Evolutionary conservation across 148 eudicot genomes (phyloP), one percentile per base, ranked within the genome.

Genomic region (Spergularia marina): DNA sequence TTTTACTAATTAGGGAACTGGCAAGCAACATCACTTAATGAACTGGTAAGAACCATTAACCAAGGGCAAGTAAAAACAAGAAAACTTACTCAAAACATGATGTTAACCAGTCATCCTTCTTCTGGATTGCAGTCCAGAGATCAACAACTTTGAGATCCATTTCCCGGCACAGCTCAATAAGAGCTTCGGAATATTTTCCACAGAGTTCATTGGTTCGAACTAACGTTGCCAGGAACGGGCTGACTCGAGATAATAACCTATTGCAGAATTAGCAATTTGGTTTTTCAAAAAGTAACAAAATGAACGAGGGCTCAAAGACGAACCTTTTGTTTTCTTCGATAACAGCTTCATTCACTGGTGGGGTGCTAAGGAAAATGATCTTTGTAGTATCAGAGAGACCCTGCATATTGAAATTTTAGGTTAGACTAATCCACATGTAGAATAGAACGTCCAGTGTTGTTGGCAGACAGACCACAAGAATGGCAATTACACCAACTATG

Each of bases 161-260:
- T 83, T 92, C 94, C 74, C 71, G 59, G 84, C 98, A 83, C 66
- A 95, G 75, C 65, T 90, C 86, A 74, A 90, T 73, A 72, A 92
- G 89, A 67, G 96, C 98, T 71, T 87, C 96, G 49, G 98, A 90
- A 82, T 95, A 95, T 67, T n/a, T 79, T 57, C 85, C 85, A 78
- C 96, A 90, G 14, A 85, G 65, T 81, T 92, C 97, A 86, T 95
- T 95, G 79, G 96, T 89, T 72, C 98, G 96, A 52, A 84, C 96
- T 69, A 90, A 77, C 79, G 88, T 86, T 60, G 89, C 82, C 39
- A 89, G 65, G 49, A 70, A 59, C 69, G 77, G 16, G 76, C 92
- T 90, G 89, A 73, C 68, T 81, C 61, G 74, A 67, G 55, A 78
- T 21, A 63, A 68, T 59, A 4, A 80, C 55, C n/a, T 36, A 68